Conservation (phyloP, 495 filamentous ascomycete species). For the Penicillium cinerascens region DNA sequence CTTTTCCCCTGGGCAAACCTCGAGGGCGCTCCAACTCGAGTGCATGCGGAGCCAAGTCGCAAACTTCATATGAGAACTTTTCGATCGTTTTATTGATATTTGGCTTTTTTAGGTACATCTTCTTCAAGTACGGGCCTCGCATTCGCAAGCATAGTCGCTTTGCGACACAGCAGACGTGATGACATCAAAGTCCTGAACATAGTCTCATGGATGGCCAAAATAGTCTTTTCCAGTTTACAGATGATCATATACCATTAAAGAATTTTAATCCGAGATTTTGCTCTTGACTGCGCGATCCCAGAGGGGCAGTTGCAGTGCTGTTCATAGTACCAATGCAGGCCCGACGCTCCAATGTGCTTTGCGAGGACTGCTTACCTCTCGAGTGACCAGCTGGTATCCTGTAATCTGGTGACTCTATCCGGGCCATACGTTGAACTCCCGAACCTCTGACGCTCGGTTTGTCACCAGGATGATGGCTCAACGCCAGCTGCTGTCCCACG, state of each 20-base stretch:
- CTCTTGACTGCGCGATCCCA: neutral
- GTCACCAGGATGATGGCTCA: conserved; percentile 4
- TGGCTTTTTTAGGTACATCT: conserved; percentile 49
- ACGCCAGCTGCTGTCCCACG: conserved; percentile 16
- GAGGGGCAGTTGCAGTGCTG: conserved; percentile 7
- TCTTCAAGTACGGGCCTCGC: conserved; percentile 58
- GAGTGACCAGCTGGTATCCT: neutral
- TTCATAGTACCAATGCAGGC: conserved; percentile 3
- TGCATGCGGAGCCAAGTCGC: conserved; percentile 3
- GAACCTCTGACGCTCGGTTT: neutral
- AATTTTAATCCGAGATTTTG: neutral
- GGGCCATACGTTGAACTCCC: neutral
- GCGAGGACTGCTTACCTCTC: neutral
- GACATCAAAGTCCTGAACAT: neutral
- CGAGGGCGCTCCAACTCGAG: neutral
- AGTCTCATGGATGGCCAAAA: neutral
- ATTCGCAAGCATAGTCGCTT: conserved; percentile 53
- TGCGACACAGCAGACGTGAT: conserved; percentile 37
- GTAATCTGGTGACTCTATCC: conserved; percentile 3
- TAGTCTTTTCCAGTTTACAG: neutral
- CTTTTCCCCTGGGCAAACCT: conserved; percentile 10
- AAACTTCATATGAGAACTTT: neutral
- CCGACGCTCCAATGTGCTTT: conserved; percentile 7
- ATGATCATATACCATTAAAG: neutral
- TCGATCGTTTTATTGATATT: conserved; percentile 2